phyloP scores from a whole-genome alignment of 306 rosid genomes.

The Cicer cuneatum region DNA sequence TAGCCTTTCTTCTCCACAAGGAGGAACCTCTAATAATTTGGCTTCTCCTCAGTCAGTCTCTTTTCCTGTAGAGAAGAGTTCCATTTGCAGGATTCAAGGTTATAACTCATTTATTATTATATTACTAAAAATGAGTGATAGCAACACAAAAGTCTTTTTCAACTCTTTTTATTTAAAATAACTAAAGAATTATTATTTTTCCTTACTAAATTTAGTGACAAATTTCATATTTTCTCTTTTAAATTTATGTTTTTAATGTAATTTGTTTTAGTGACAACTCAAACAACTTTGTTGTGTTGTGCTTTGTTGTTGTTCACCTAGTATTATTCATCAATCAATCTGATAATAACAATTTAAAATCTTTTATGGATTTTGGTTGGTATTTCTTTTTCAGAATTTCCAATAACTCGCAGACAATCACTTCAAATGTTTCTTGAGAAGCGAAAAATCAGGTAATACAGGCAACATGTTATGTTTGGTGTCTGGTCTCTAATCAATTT shows the following conservation, averaged over 20 bases:
- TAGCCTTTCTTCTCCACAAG: slow-evolving; percentile 53
- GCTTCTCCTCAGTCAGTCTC: slow-evolving; percentile 54
- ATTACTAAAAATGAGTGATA: background rate
- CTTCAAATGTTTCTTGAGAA: slow-evolving; percentile 83
- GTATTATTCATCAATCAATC: background rate
- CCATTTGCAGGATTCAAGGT: slow-evolving; percentile 72
- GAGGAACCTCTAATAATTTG: slow-evolving; percentile 51
- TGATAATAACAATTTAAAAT: background rate
- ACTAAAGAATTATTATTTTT: too few species aligned
- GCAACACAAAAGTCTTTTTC: background rate
- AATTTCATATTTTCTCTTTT: background rate
- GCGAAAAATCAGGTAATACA: slow-evolving; percentile 64
- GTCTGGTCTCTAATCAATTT: slow-evolving; percentile 14
- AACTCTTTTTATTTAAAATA: too few species aligned
- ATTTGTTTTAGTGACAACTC: too few species aligned
- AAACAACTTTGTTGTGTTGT: background rate
- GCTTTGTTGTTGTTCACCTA: background rate
- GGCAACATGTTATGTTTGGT: background rate
- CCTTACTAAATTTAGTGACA: background rate
- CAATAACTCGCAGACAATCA: slow-evolving; percentile 78
- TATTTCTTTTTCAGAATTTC: slow-evolving; percentile 63
- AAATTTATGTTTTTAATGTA: too few species aligned
- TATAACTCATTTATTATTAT: slow-evolving; percentile 28
- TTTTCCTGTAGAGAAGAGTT: slow-evolving; percentile 60
- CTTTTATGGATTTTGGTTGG: slow-evolving; percentile 33